Evolutionary conservation across 257 asterid genomes (phyloP), one percentile per base, ranked within the genome.

Genomic region (Solanum neorickii): DNA sequence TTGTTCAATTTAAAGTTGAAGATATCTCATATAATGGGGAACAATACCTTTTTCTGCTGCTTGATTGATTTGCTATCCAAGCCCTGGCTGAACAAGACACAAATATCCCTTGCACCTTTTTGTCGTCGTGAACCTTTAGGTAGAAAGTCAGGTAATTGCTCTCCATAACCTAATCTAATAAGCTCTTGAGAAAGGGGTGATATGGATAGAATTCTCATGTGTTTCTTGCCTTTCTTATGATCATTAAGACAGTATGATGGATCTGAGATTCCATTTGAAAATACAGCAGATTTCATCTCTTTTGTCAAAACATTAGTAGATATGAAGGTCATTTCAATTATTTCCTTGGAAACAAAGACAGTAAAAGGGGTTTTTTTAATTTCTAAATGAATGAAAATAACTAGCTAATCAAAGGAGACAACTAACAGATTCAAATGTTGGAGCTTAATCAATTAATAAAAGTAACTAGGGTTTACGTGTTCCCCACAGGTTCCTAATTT

Each of bases 11-110:
- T 35, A 86, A 42, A 3, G 52, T 33, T 9, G 1, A 83, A 56
- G 16, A 33, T 21, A 66, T 83, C 86, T 27, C 83, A 80, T 12
- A 72, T 20, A 65, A 62, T 44, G 44, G 62, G 73, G 84, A 83
- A 82, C 70, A 13, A 27, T 52, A 96, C 98, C 94, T 88, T 96
- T 92, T 87, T 92, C 90, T 93, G 98, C 91, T 88, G 92, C 91
- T 91, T 89, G 72, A 93, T 89, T 88, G 89, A 86, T 84, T 88
- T 88, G 83, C 86, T 86, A 65, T 93, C 93, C 92, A 96, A 80
- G 91, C 93, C 92, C 89, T 94, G 96, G 92, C 99, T 96, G 91
- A 96, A 92, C 90, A 96, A 92, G 88, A 94, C 85, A 84, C 92
- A 83, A 74, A 93, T 88, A 31, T 87, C 93, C 76, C 87, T 88